These are phyloP conservation scores for Chernovozyma aurita DNA, from an alignment of 1,139 yeast species.

Conservation along the genomic window DNA sequence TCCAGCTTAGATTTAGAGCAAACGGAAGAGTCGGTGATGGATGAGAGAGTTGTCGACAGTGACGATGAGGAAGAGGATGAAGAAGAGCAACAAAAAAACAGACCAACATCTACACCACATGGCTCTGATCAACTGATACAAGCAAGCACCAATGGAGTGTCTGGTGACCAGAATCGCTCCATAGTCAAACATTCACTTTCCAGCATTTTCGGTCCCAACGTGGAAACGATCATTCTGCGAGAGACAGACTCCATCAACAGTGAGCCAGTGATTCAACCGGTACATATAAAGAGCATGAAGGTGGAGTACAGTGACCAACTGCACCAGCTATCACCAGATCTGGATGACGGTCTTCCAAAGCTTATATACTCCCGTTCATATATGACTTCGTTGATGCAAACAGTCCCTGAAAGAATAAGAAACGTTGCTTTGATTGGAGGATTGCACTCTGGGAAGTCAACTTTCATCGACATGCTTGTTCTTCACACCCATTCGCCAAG, in stretches of 20 bases:
- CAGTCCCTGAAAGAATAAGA: conserved; percentile 61
- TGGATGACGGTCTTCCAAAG: conserved; percentile 44
- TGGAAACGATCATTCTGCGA: conserved; percentile 47
- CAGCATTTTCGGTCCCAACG: conserved; percentile 52
- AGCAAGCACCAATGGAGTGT: background rate
- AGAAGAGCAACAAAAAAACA: conserved; percentile 10
- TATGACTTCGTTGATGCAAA: conserved; percentile 42
- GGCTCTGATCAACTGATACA: background rate
- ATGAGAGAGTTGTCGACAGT: conserved; percentile 12
- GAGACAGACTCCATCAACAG: conserved; percentile 12
- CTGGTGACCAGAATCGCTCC: conserved; percentile 14
- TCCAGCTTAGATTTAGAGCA: conserved; percentile 9
- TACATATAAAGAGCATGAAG: conserved; percentile 36
- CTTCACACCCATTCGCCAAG: conserved; percentile 54
- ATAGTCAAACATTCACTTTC: conserved; percentile 32
- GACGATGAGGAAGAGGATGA: conserved; percentile 15
- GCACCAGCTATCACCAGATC: conserved; percentile 13
- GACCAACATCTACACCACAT: background rate
- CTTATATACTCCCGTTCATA: conserved; percentile 63
- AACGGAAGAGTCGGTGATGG: conserved; percentile 14
- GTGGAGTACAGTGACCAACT: conserved; percentile 44
- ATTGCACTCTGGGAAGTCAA: conserved; percentile 83
- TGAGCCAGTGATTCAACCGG: conserved; percentile 68
- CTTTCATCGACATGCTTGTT: conserved; percentile 67
- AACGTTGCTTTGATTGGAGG: conserved; percentile 83